Evolutionary conservation across 108 stramenopile species (phyloP).

Genomic region (Schizochytrium sp.): DNA sequence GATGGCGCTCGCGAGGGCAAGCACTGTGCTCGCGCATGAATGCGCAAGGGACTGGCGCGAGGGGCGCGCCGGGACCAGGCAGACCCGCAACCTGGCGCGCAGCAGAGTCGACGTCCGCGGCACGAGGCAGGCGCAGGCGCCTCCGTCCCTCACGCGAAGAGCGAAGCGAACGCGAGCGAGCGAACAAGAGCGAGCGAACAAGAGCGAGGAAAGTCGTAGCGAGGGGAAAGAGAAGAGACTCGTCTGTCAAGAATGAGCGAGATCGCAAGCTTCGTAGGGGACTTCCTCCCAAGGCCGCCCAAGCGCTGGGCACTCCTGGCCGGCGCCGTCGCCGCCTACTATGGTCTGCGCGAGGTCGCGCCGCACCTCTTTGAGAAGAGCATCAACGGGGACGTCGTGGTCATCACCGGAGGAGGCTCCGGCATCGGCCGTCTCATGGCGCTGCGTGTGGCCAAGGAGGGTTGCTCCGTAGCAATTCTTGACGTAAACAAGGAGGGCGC

Average conservation of each 20-base stretch:
- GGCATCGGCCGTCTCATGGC: conserved; percentile 34
- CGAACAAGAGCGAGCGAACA: no score
- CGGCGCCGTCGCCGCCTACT: not conserved
- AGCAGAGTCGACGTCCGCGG: no score
- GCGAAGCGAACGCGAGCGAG: no score
- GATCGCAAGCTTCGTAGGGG: not conserved
- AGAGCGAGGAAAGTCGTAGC: not conserved
- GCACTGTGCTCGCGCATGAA: no score
- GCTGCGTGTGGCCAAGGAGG: conserved; percentile 4
- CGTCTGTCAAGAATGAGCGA: not conserved
- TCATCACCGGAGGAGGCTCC: conserved; percentile 32
- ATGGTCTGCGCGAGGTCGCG: not conserved
- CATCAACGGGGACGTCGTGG: conserved; percentile 20
- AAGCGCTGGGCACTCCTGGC: not conserved
- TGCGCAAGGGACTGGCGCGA: no score
- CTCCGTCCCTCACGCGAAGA: no score
- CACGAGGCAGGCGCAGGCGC: no score
- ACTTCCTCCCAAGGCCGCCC: not conserved
- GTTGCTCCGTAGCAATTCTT: not conserved
- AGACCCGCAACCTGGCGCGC: no score
- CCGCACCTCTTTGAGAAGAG: conserved; percentile 4
- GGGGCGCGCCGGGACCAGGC: no score
- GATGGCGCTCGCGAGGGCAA: no score
- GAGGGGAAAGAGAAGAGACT: not conserved
- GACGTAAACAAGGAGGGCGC: not conserved